Base-by-base conservation (phyloP, 208 protist species). In the Leishmania turanica region DNA sequence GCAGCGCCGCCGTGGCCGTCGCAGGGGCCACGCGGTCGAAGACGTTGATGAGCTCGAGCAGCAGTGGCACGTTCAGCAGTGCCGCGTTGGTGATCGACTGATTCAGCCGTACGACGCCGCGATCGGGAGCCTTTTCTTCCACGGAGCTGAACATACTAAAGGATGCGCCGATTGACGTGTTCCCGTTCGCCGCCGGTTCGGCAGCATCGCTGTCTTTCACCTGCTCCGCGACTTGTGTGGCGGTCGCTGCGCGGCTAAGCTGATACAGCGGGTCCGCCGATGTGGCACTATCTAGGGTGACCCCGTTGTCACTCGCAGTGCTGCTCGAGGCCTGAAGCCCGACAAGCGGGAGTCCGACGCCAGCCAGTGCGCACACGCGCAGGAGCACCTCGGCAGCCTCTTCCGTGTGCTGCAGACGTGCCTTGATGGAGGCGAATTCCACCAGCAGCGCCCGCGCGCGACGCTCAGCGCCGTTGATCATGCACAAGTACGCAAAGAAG, bases 41-140 rank as follows among this genome's bases (percentile, higher is more conserved):
- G 27, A 89, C 66, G 40, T 93, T 75, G 11, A 97, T 87, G 19
- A 97, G 88, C 74, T 92, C 82, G 78, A 91, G 82, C 42, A 97
- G 79, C 60, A 96, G 81, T 21, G 84, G 85, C 37, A 97, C 87
- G 70, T 93, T 87, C 34, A 89, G 82, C 3, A 77, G 66, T 15
- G 76, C 76, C 9, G 87, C 82, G 73, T 87, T 81, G 74, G 27
- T 80, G 51, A 82, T 84, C 27, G 60, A 78, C 68, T 77, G 77
- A 31, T 80, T 81, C 17, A 87, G 81, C n/a, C 76, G 80, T 42
- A 58, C 78, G n/a, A 75, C 72, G 65, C 75, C 77, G 74, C 73
- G 68, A 77, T 85, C 82, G 13, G 78, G 79, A 34, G 81, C 78
- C 13, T 76, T 66, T 65, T 86, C 82, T 64, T 85, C 87, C 58